Evolutionary conservation across 768 basidiomycete species (phyloP), one percentile per base, ranked within the genome.

Genomic region (Leccinum rimulosum): DNA sequence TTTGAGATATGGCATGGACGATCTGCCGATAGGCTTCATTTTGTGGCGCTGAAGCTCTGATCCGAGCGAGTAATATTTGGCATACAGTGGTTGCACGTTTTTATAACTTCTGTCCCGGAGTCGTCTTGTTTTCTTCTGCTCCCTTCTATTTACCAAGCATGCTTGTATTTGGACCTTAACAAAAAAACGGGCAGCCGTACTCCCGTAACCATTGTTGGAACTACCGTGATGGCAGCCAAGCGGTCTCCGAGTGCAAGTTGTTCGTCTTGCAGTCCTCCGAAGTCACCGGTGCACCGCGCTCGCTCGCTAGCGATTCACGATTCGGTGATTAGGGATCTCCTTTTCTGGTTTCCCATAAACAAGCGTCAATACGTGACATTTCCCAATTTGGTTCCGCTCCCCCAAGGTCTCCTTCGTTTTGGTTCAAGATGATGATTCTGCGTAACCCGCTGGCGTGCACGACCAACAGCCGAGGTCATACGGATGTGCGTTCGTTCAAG

Each of bases 371-470:
- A 58, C 8, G 49, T 25, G 3, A 11, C 35, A 25, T 57, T 65
- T 59, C 68, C 61, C 55, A 60, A 68, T 70, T 19, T 57, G 66
- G 64, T 53, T 6, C 69, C 75, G 4, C 71, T 91, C 35, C 89
- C 31, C 89, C 40, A 86, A 84, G 60, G 84, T 85, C 17, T 82
- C 84, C 28, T 91, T 88, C 59, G 76, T 82, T 52, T 80, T 85
- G 63, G 79, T 90, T 25, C 77, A 85, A 62, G 86, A 88, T 66
- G 87, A 87, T 15, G 79, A 78, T 50, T 80, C 83, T 3, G 82
- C 81, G 3, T 78, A 85, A 50, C 85, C 82, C 19, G 77, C 80
- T 14, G 88, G 88, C 9, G 84, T 88, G 3, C 80, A 83, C 52
- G 86, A 91, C 65, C 72, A 75, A 25, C 82, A 85, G 64, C 83